These are phyloP conservation scores for Clonostachys chloroleuca DNA, from an alignment of 2,329 filamentous ascomycete species.

Conservation along the genomic window DNA sequence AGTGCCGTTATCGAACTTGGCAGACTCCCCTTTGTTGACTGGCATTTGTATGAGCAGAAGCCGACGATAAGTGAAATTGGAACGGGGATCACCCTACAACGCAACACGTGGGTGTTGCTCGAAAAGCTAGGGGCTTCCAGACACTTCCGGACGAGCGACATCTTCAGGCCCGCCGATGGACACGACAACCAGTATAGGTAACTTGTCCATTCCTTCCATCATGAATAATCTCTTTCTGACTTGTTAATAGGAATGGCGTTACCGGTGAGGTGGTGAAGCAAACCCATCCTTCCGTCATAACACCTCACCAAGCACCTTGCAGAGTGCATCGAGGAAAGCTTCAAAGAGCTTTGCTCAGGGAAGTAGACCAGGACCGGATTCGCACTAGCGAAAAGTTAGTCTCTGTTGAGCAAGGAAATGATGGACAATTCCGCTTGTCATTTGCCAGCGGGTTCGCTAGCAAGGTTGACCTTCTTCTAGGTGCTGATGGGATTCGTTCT, in stretches of 20 bases:
- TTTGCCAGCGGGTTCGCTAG: slow-evolving; percentile 38
- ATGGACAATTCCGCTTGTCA: slow-evolving; percentile 26
- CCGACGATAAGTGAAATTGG: slow-evolving; percentile 26
- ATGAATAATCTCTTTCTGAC: neutral
- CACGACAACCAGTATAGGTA: slow-evolving; percentile 15
- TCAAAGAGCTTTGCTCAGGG: slow-evolving; percentile 40
- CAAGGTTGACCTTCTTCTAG: slow-evolving; percentile 40
- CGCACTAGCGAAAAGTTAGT: slow-evolving; percentile 37
- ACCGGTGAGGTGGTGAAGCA: slow-evolving; percentile 19
- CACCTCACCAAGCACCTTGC: slow-evolving; percentile 15
- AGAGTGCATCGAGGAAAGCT: slow-evolving; percentile 29
- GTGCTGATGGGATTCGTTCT: slow-evolving; percentile 48
- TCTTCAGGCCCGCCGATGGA: slow-evolving; percentile 16
- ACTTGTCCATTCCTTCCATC: neutral
- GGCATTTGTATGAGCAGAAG: slow-evolving; percentile 27
- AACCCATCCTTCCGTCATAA: slow-evolving; percentile 11
- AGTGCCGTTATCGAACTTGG: slow-evolving; percentile 21
- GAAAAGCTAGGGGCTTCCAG: slow-evolving; percentile 21
- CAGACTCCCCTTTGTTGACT: slow-evolving; percentile 18
- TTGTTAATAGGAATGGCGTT: slow-evolving; percentile 12
- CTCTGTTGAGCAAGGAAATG: slow-evolving; percentile 25
- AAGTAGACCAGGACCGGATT: slow-evolving; percentile 36
- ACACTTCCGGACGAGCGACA: slow-evolving; percentile 19
- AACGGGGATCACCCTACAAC: slow-evolving; percentile 26
- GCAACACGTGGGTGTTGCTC: slow-evolving; percentile 26